phyloP scores from a whole-genome alignment of 805 yeast species.

The Saturnispora saitoi region DNA sequence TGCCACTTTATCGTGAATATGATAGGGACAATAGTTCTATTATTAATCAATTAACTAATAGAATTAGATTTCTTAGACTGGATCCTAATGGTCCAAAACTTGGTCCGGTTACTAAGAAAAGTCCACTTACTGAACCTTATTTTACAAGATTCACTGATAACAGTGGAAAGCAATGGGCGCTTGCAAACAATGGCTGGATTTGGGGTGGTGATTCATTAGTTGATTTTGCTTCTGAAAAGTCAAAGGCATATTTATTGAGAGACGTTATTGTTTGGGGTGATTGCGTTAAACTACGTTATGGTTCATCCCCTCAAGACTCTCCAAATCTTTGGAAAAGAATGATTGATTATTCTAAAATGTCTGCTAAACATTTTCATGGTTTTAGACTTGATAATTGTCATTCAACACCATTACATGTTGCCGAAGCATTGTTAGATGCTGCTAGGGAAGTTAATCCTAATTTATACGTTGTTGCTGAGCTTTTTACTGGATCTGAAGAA shows the following conservation, averaged over 20 bases:
- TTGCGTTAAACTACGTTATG: conserved; percentile 89
- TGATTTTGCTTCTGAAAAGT: conserved; percentile 78
- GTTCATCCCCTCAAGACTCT: conserved; percentile 66
- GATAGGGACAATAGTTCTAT: conserved; percentile 67
- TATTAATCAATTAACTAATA: conserved; percentile 58
- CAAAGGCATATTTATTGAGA: conserved; percentile 78
- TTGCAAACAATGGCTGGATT: conserved; percentile 97
- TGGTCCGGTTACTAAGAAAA: conserved; percentile 50
- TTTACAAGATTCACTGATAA: conserved; percentile 61
- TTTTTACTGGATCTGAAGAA: conserved; percentile 86
- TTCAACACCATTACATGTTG: conserved; percentile 93
- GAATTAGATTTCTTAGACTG: conserved; percentile 68
- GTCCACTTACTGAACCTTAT: conserved; percentile 77
- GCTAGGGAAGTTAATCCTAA: conserved; percentile 83
- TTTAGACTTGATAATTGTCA: conserved; percentile 93
- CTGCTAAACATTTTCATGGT: conserved; percentile 75
- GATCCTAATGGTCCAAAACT: conserved; percentile 76
- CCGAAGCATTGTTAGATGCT: conserved; percentile 75
- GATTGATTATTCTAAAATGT: conserved; percentile 61
- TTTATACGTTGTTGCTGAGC: conserved; percentile 86
- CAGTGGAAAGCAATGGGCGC: conserved; percentile 52
- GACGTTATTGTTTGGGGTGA: conserved; percentile 98
- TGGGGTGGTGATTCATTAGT: conserved; percentile 95
- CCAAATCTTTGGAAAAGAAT: conserved; percentile 86
- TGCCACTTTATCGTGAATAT: conserved; percentile 60